Base-by-base conservation (phyloP, 2,329 filamentous ascomycete species). In the Sporothrix brunneoviolacea region DNA sequence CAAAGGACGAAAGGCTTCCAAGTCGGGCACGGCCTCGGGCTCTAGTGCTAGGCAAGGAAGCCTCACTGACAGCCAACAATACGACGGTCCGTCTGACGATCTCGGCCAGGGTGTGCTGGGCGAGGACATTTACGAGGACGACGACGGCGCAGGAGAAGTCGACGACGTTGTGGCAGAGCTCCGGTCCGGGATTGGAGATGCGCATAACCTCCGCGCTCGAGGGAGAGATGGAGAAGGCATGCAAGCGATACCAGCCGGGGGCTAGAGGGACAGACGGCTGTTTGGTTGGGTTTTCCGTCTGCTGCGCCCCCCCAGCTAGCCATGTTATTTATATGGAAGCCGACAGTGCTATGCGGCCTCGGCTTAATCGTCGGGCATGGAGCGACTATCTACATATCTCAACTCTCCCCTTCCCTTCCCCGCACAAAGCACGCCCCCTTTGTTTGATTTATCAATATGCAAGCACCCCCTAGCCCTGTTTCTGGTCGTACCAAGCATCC, bases 1-100 rank as follows among this genome's bases (percentile, higher is more conserved):
- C 28, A 96, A 95, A 70, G 84, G 83, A 45, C 95, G 88, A 73
- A 96, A 95, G 71, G 77, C 51, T 6, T n/a, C 78, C 22, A 95
- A 93, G 66, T 76, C 77, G 51, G 67, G 42, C 1, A 6, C 39
- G 24, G 10, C 32, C 5, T n/a, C 30, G 30, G 38, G 44, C 18
- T 40, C 45, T 7, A 42, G 38, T 27, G 44, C n/a, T 5, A 32
- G 35, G 6, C 40, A 46, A 33, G 22, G 21, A 13, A 32, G 22
- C 22, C 12, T 73, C n/a, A 67, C 70, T 2, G 51, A 54, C 15
- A 46, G 32, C 37, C 53, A 51, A 7, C n/a, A 32, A 15, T 50
- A 44, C 13, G 51, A 43, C 4, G 38, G 19, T 5, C 24, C 24
- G 4, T 6, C 13, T 1, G 48, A 44, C 15, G 46, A 53, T 8